These are phyloP conservation scores for Boletus patriciae DNA, from an alignment of 768 basidiomycete genomes.

Conservation along the genomic window DNA sequence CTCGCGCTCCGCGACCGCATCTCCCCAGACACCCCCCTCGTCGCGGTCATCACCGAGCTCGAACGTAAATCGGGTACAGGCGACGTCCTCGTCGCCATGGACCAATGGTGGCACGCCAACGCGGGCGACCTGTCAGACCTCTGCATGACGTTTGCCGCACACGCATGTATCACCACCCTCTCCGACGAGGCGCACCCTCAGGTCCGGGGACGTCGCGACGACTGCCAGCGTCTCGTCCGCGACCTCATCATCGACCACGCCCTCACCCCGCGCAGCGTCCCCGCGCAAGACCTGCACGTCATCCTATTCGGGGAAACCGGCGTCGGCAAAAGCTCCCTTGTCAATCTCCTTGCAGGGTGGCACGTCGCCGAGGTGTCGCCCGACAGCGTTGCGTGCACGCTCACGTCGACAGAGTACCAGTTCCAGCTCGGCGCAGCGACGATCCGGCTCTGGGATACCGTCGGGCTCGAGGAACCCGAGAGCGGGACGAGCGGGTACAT, in stretches of 20 bases:
- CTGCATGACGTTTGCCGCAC: constrained; percentile 16
- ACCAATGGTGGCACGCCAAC: constrained; percentile 25
- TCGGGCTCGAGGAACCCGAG: constrained; percentile 31
- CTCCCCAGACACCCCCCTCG: constrained; percentile 19
- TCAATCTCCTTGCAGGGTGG: constrained; percentile 41
- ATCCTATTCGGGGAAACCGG: constrained; percentile 45
- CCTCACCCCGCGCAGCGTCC: constrained; percentile 19
- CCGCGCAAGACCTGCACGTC: constrained; percentile 29
- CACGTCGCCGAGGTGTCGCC: constrained; percentile 26
- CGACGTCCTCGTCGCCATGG: constrained; percentile 19
- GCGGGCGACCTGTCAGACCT: constrained; percentile 3
- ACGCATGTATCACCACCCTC: constrained; percentile 27
- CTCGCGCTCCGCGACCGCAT: constrained; percentile 16
- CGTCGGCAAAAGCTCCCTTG: constrained; percentile 33
- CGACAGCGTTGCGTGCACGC: constrained; percentile 33
- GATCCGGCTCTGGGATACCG: constrained; percentile 34
- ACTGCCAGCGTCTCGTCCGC: constrained; percentile 25
- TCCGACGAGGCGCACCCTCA: constrained; percentile 18
- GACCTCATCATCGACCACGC: constrained; percentile 25
- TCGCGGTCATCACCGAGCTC: constrained; percentile 22
- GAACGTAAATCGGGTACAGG: constrained; percentile 6
- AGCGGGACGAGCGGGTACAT: constrained; percentile 17
- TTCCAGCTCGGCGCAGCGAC: constrained; percentile 25
- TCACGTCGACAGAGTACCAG: constrained; percentile 27
- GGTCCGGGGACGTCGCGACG: constrained; percentile 19